Evolutionary conservation across 2,329 filamentous ascomycete species (phyloP).

Genomic region (Teratosphaeria nubilosa): DNA sequence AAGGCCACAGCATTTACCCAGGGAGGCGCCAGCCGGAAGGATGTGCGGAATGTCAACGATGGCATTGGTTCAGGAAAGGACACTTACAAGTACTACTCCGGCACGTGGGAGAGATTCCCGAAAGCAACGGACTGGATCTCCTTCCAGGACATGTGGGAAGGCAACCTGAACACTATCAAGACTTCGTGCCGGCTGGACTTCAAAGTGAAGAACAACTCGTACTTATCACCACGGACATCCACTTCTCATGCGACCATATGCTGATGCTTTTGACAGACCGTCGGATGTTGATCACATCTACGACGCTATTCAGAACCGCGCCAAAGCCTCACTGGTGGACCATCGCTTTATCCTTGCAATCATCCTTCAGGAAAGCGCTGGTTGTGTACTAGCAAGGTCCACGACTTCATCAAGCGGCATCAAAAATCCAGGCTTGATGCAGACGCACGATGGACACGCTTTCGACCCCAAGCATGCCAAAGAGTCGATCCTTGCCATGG

Average conservation of each 20-base stretch:
- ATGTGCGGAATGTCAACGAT: constrained; percentile 12
- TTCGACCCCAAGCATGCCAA: constrained; percentile 23
- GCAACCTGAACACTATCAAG: constrained; percentile 22
- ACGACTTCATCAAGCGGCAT: constrained; percentile 30
- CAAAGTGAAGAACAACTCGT: constrained; percentile 24
- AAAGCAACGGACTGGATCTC: constrained; percentile 13
- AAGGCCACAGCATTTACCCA: constrained; percentile 18
- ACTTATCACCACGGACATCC: background rate
- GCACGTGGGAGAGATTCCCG: constrained; percentile 14
- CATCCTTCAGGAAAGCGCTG: constrained; percentile 36
- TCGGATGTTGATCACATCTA: constrained; percentile 30
- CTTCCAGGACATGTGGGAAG: constrained; percentile 24
- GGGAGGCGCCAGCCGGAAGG: constrained; percentile 20
- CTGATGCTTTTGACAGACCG: constrained; percentile 22
- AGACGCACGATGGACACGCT: constrained; percentile 31
- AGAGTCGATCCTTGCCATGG: constrained; percentile 28
- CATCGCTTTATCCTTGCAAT: constrained; percentile 34
- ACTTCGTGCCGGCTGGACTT: constrained; percentile 26
- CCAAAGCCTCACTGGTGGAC: constrained; percentile 27
- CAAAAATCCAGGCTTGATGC: constrained; percentile 39
- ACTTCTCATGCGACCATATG: background rate
- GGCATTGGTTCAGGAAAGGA: constrained; percentile 18
- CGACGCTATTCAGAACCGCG: constrained; percentile 26
- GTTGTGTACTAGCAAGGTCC: constrained; percentile 33
- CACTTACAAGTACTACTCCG: constrained; percentile 23